Evolutionary conservation across 768 basidiomycete species (phyloP).

Genomic region (Hypholoma fasciculare): DNA sequence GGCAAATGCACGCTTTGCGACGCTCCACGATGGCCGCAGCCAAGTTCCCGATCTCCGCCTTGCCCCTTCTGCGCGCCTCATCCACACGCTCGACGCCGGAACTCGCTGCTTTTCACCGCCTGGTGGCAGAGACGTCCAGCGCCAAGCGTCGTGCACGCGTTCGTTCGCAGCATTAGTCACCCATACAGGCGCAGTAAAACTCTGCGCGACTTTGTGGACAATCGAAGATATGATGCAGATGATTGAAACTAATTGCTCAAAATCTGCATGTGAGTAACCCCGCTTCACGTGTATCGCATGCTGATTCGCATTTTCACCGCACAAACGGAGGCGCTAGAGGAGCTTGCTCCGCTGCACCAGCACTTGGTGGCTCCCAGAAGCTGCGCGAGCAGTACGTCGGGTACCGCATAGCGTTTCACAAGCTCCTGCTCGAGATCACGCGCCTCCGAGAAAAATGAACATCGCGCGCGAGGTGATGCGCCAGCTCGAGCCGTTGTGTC

Average conservation of each 20-base stretch:
- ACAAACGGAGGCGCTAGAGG: too few relatives aligned
- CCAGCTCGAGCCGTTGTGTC: conserved; percentile 58
- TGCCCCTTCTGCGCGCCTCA: conserved; percentile 47
- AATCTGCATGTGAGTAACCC: too few relatives aligned
- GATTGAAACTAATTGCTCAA: too few relatives aligned
- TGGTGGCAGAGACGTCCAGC: conserved; percentile 61
- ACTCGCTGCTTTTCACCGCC: conserved; percentile 49
- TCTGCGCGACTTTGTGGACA: too few relatives aligned
- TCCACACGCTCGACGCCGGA: conserved; percentile 52
- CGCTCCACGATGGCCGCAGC: not conserved
- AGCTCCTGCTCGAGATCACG: conserved; percentile 71
- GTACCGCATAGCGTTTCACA: conserved; percentile 74
- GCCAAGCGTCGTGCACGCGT: conserved; percentile 65
- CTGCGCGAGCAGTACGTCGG: conserved; percentile 65
- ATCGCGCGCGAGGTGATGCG: conserved; percentile 65
- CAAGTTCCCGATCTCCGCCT: conserved; percentile 47
- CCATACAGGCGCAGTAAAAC: too few relatives aligned
- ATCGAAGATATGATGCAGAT: too few relatives aligned
- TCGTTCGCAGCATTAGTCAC: conserved; percentile 4
- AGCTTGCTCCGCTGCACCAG: too few relatives aligned
- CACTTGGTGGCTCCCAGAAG: too few relatives aligned
- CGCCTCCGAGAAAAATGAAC: conserved; percentile 68
- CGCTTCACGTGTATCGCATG: too few relatives aligned
- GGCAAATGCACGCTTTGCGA: too few relatives aligned
- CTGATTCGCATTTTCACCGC: too few relatives aligned